Percentiles rank a stretch among this genome's conserved stretches.
Evolutionary conservation across 192 early-diverging fungal genomes (phyloP).

Genomic region (Coemansia sp.): DNA sequence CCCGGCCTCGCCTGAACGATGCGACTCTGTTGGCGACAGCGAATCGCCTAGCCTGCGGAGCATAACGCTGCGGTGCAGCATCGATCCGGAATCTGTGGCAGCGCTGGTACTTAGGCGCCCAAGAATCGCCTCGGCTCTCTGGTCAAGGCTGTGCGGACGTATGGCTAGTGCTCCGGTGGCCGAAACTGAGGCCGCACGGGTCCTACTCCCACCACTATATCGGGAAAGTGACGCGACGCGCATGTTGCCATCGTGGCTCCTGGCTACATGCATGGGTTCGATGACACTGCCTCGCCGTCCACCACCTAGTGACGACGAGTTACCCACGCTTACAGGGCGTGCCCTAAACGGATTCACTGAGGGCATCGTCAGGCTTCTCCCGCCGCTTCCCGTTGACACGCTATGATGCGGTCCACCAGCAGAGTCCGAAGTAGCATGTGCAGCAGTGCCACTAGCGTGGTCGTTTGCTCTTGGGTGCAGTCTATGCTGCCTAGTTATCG

Average conservation of each 20-base stretch:
- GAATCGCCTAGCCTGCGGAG: conserved; percentile 39
- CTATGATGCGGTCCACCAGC: no score
- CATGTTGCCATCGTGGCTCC: not conserved
- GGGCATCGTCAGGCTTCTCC: conserved; percentile 20
- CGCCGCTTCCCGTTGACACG: conserved; percentile 9
- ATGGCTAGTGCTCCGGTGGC: not conserved
- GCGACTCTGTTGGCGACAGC: conserved; percentile 41
- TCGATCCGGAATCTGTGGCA: conserved; percentile 27
- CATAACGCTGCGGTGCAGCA: conserved; percentile 50
- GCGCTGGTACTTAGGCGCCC: conserved; percentile 26
- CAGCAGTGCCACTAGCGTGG: not conserved
- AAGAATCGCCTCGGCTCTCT: conserved; percentile 11
- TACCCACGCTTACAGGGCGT: conserved; percentile 35
- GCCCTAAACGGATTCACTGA: conserved; percentile 46
- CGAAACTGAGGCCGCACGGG: not conserved
- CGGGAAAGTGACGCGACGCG: not conserved
- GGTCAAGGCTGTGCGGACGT: conserved; percentile 35
- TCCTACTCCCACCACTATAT: conserved; percentile 5
- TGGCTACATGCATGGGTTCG: not conserved
- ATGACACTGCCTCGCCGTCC: not conserved
- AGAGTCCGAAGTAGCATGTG: not conserved
- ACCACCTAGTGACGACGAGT: conserved; percentile 30
- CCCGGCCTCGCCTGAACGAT: conserved; percentile 6
- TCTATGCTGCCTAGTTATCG: not conserved
- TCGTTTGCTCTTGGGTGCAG: not conserved